Base-by-base conservation (phyloP, 1,284 basidiomycete species). In the Moesziomyces sp. region DNA sequence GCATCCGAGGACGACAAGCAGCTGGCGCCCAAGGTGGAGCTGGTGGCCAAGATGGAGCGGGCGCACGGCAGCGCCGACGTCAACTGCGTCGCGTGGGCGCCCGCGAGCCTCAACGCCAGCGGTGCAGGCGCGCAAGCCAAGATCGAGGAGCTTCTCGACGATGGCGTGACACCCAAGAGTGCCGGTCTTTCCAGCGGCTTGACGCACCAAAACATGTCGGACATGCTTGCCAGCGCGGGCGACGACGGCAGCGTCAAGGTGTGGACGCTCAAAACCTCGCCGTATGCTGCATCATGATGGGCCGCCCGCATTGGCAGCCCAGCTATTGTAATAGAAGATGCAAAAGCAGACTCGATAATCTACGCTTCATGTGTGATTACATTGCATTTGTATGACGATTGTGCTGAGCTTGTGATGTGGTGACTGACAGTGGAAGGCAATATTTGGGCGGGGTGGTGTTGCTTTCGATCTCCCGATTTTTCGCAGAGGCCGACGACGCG, bases 21-120 rank as follows among this genome's bases (percentile, higher is more conserved):
- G 24, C 54, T 71, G 47, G 49, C 53, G 51, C 74, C 46, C 61
- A 70, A 44, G 30, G 38, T 64, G 72, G 59, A 58, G 40, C 75
- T 78, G 30, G 47, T 75, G 24, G 78, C 73, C 43, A 70, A 64
- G 54, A 53, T 76, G 45, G 66, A 91, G 9, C 82, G 87, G 8
- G 86, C 91, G 0, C 93, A 95, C 74, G 91, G 88, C 5, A 89
- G 91, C 1, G 87, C 88, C 72, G 93, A 95, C 78, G 87, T 93
- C 44, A 94, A 95, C 82, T 87, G 88, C 40, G 87, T 93, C 14
- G 86, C 87, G 1, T 95, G 92, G 92, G 93, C 91, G 45, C 81
- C 78, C 0, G 62, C 79, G 16, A 67, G 68, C 43, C 46, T 71
- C 44, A 50, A 64, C 35, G 56, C 47, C 10, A 69, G 76, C 54